Percentiles rank a stretch among this genome's conserved stretches.
phyloP scores from a whole-genome alignment of 78 protist genomes.

The Blattamonas nauphoetae region DNA sequence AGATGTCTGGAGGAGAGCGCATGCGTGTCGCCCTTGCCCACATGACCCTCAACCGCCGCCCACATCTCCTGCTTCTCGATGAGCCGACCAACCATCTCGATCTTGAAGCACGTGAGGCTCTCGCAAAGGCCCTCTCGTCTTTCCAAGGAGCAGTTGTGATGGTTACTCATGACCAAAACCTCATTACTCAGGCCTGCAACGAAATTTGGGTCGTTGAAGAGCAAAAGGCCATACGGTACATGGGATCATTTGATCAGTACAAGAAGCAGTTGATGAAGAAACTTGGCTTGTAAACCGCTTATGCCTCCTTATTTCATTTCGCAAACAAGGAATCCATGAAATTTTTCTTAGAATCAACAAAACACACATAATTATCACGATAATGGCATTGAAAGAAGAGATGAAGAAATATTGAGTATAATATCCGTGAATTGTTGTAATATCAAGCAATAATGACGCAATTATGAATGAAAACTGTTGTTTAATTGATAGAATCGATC shows the following conservation, averaged over 20 bases:
- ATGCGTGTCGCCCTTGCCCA: conserved; percentile 79
- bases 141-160: conserved; percentile 40
- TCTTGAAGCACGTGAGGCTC: conserved; percentile 64
- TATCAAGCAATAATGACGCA: too few relatives aligned
- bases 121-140: conserved; percentile 35
- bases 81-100: conserved; percentile 90
- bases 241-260: neutral
- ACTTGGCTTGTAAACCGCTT: neutral
- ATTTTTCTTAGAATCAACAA: too few relatives aligned
- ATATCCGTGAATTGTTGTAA: too few relatives aligned
- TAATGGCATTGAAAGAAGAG: too few relatives aligned
- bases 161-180: conserved; percentile 27
- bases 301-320: too few relatives aligned
- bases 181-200: neutral
- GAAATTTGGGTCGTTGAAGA: neutral
- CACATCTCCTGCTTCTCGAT: conserved; percentile 83
- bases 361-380: too few relatives aligned
- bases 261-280: neutral
- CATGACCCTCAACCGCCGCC: conserved; percentile 27
- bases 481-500: too few relatives aligned
- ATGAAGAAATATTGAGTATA: too few relatives aligned
- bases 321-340: too few relatives aligned
- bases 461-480: too few relatives aligned
- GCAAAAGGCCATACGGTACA: neutral
- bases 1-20: conserved; percentile 86